Evolutionary conservation across 1,139 yeast species (phyloP).

Genomic region (Blastobotrys elegans): DNA sequence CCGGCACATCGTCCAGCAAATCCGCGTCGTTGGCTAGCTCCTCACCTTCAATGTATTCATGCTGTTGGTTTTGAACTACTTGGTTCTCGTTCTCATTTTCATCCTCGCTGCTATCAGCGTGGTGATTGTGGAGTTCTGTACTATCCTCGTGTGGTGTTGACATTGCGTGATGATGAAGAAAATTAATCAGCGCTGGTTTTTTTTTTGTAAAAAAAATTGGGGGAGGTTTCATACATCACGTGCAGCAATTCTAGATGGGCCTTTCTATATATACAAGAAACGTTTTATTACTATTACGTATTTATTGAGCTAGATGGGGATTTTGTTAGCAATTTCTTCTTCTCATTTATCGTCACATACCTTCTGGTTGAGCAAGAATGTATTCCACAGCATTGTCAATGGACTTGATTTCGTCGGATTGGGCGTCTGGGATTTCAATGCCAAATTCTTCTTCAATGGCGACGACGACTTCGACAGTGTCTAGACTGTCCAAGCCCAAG

Average conservation of each 20-base stretch:
- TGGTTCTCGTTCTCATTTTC: background rate
- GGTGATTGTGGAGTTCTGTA: too few species aligned
- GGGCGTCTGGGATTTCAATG: conserved; percentile 76
- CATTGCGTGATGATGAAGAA: background rate
- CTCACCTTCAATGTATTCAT: conserved; percentile 18
- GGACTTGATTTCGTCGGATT: conserved; percentile 77
- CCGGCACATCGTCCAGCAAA: conserved; percentile 55
- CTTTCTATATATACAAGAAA: too few species aligned
- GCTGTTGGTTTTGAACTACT: background rate
- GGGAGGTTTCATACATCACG: too few species aligned
- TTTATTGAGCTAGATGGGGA: conserved; percentile 13
- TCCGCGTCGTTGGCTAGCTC: conserved; percentile 37
- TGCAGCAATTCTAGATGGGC: too few species aligned
- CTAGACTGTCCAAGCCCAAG: conserved; percentile 81
- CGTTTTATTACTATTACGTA: too few species aligned
- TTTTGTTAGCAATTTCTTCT: conserved; percentile 1
- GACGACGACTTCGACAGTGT: conserved; percentile 85
- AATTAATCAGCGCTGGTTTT: too few species aligned
- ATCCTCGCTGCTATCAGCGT: background rate
- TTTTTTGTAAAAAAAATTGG: too few species aligned
- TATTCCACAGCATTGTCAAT: conserved; percentile 79
- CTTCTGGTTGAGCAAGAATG: conserved; percentile 59
- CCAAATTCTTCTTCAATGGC: conserved; percentile 70
- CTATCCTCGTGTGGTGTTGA: background rate
- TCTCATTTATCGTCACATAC: conserved; percentile 18